phyloP scores from a whole-genome alignment of 2,329 filamentous ascomycete species.

The Venturia asperata region DNA sequence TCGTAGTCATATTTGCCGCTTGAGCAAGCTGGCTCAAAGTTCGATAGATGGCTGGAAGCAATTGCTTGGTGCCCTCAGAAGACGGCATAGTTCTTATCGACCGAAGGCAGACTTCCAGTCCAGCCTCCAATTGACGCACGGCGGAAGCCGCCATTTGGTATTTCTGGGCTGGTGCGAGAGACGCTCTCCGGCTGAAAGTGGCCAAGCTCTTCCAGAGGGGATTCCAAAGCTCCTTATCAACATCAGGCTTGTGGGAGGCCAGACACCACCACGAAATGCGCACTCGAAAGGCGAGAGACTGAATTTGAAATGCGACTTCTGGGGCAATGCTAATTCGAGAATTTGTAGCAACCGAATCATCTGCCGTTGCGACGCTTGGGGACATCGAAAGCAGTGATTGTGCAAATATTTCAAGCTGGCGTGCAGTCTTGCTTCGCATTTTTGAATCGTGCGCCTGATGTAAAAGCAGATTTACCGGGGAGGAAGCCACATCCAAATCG shows the following conservation, averaged over 20 bases:
- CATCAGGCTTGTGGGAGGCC: constrained; percentile 43
- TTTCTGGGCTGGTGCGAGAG: constrained; percentile 29
- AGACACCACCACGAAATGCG: constrained; percentile 61
- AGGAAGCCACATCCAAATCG: constrained; percentile 45
- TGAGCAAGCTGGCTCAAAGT: constrained; percentile 13
- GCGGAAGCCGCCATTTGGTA: constrained; percentile 28
- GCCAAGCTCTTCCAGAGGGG: constrained; percentile 58
- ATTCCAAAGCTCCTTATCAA: constrained; percentile 53
- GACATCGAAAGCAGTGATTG: constrained; percentile 59
- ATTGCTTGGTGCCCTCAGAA: background rate
- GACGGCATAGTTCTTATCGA: background rate
- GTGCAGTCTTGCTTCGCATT: constrained; percentile 47
- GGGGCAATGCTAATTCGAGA: constrained; percentile 53
- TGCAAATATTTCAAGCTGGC: constrained; percentile 60
- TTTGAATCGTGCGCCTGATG: constrained; percentile 41
- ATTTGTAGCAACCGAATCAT: constrained; percentile 42
- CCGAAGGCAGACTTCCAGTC: background rate
- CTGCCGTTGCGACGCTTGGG: constrained; percentile 57
- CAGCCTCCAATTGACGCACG: background rate
- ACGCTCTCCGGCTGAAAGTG: constrained; percentile 52
- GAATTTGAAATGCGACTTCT: constrained; percentile 53
- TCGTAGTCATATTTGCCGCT: constrained; percentile 4
- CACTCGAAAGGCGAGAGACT: constrained; percentile 54
- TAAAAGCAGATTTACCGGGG: constrained; percentile 52
- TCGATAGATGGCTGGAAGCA: constrained; percentile 3